Evolutionary conservation across 176 grass and related monocot genomes (phyloP), one percentile per base, ranked within the genome.

Genomic region (Thalia dealbata): DNA sequence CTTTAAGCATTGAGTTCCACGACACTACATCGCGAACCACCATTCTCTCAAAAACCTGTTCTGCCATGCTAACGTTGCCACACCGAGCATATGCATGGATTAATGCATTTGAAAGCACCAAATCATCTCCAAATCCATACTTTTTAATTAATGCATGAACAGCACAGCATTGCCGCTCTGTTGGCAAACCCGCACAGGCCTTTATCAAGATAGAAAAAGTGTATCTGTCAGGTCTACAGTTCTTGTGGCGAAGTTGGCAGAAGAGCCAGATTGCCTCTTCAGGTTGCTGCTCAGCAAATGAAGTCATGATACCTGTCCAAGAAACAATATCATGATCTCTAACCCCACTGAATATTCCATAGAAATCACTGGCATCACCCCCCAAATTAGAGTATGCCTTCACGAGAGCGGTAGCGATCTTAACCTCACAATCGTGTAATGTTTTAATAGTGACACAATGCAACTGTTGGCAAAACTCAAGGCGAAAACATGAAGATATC

Each of bases 1-100:
- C 59, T 19, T 75, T 75, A 38, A 75, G 63, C 55, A 75, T 75
- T n/a, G 73, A 63, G 58, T 75, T 75, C 73, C 73, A 75, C 7
- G 73, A 75, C 41, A 75, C 73, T 46, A 62, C 22, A 62, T 75
- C 73, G 10, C 38, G 73, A 64, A 46, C 35, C 32, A 62, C 30
- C 73, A 64, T 46, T 12, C 60, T 19, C 43, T 64, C 58, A 50
- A 75, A 75, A 10, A 75, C 41, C 26, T 62, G n/a, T 41, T 75
- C 73, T 27, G 73, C 73, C 58, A 63, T 13, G 35, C 14, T 21
- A 28, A 75, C 50, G 12, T 30, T 63, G 61, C 73, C 73, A 46
- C 73, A 63, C 6, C 59, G 55, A 7, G 59, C 73, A 50, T 75
- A 75, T 38, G 55, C 73, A 75, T 75, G 73, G 42, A 75, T 75